phyloP scores from a whole-genome alignment of 768 basidiomycete genomes.

The Neoboletus magnificus region DNA sequence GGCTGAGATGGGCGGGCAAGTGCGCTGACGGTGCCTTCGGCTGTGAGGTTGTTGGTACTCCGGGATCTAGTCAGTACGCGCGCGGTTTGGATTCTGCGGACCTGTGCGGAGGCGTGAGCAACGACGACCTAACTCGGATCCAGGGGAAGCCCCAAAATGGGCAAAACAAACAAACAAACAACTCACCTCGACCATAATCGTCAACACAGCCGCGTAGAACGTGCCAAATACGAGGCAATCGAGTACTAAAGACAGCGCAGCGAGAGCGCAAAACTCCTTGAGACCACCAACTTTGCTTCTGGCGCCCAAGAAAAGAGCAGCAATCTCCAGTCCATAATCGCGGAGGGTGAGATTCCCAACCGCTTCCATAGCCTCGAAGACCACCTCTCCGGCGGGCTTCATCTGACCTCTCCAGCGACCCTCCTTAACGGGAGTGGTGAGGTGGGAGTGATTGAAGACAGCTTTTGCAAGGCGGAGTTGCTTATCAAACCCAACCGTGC shows the following conservation, averaged over 20 bases:
- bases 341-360: conserved; percentile 84
- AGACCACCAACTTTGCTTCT: conserved; percentile 84
- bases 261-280: conserved; percentile 91
- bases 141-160: background rate
- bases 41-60: conserved; percentile 27
- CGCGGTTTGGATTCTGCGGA: conserved; percentile 65
- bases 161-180: conserved; percentile 18
- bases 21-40: conserved; percentile 31
- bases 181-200: conserved; percentile 92
- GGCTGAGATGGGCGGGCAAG: conserved; percentile 25
- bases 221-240: conserved; percentile 90
- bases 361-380: conserved; percentile 76
- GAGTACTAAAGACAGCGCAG: conserved; percentile 79
- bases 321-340: conserved; percentile 92
- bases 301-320: conserved; percentile 83
- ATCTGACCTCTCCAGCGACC: conserved; percentile 44
- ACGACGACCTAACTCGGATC: conserved; percentile 11
- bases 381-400: conserved; percentile 79
- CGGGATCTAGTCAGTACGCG: conserved; percentile 46
- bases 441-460: conserved; percentile 80
- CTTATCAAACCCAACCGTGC: conserved; percentile 98
- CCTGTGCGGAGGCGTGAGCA: conserved; percentile 38
- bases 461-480: conserved; percentile 88
- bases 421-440: conserved; percentile 38
- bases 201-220: conserved; percentile 84